Conservation (phyloP, 2,329 filamentous ascomycete genomes). For the Dactylellina haptotyla region DNA sequence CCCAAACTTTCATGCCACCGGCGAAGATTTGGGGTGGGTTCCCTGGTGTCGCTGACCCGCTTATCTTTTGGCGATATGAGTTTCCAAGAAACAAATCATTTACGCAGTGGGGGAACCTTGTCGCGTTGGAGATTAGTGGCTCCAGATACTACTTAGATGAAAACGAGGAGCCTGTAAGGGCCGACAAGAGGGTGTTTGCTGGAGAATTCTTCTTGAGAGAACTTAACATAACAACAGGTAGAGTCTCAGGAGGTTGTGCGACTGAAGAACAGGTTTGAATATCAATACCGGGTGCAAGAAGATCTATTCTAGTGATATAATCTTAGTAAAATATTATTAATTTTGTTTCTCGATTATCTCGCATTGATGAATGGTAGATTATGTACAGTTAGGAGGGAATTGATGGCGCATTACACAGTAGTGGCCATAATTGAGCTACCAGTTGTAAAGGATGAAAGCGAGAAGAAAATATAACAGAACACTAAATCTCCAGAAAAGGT, state of each 20-base stretch:
- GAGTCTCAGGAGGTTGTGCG: background rate
- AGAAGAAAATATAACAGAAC: too few species aligned
- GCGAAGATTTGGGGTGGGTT: background rate
- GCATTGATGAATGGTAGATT: too few species aligned
- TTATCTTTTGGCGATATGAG: constrained; percentile 1
- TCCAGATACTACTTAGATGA: constrained; percentile 14
- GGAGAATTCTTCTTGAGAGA: constrained; percentile 39
- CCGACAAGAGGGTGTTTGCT: background rate
- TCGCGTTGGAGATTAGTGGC: constrained; percentile 22
- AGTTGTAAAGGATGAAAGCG: too few species aligned
- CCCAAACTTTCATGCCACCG: background rate
- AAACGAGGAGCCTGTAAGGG: background rate
- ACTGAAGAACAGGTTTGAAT: background rate
- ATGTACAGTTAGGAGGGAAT: too few species aligned
- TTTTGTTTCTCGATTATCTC: background rate
- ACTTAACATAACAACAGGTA: constrained; percentile 1
- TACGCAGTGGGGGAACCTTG: constrained; percentile 7
- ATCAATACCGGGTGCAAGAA: too few species aligned
- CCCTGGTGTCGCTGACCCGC: constrained; percentile 10
- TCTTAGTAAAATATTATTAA: background rate
- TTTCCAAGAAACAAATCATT: background rate
- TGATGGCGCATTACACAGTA: too few species aligned
- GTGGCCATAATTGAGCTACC: too few species aligned
- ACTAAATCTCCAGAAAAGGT: too few species aligned
- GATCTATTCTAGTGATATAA: too few species aligned